Evolutionary conservation across 2,329 filamentous ascomycete genomes (phyloP).

Genomic region (Paecilomyces sp.): DNA sequence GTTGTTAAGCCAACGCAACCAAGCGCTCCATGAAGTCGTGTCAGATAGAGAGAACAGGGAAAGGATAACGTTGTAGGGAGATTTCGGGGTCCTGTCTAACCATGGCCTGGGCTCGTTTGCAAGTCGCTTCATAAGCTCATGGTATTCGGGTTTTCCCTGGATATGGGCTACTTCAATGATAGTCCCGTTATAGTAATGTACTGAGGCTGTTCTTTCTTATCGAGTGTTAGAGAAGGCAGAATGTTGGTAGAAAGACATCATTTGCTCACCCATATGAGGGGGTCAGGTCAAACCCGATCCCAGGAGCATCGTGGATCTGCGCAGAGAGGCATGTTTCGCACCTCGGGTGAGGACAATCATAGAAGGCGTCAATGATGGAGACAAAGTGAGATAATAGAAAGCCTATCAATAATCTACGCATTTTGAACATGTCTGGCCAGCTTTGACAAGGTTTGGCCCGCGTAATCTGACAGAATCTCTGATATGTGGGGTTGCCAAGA

Average conservation of each 20-base stretch:
- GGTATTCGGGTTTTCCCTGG: background rate
- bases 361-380: constrained; percentile 32
- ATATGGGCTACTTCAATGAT: background rate
- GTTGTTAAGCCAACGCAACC: background rate
- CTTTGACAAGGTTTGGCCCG: no score
- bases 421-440: no score
- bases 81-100: no score
- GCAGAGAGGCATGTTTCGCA: background rate
- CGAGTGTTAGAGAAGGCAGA: background rate
- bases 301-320: background rate
- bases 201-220: background rate
- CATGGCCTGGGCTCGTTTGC: no score
- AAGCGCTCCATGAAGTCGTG: background rate
- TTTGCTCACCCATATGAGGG: background rate
- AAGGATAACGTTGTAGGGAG: background rate
- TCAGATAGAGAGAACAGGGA: background rate
- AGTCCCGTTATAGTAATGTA: background rate
- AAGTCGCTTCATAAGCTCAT: background rate
- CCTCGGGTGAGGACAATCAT: background rate
- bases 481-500: no score
- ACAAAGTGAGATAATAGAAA: constrained; percentile 4
- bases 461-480: no score
- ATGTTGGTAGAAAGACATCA: background rate
- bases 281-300: background rate
- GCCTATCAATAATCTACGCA: no score